Conservation (phyloP, 371 early-diverging fungal genomes). For the Chytridiales sp. region DNA sequence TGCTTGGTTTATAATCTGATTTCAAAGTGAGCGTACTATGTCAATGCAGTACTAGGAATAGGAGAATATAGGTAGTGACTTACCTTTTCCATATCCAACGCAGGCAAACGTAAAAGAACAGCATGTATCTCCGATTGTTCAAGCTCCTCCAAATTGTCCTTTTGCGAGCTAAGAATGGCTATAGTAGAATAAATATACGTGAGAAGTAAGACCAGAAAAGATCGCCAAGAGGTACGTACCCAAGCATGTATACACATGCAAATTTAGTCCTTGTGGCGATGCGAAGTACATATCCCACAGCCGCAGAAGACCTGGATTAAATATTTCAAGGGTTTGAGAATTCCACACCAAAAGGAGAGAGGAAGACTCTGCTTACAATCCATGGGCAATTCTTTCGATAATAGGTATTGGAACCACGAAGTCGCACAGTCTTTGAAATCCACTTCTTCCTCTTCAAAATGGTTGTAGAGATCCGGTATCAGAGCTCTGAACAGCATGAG, state of each 20-base stretch:
- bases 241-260: conserved; percentile 46
- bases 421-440: conserved; percentile 86
- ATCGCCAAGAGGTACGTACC: conserved; percentile 17
- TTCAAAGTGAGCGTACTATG: neutral
- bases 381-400: conserved; percentile 80
- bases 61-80: neutral
- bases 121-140: conserved; percentile 90
- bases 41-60: neutral
- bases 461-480: conserved; percentile 76
- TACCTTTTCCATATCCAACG: conserved; percentile 43
- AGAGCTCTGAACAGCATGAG: conserved; percentile 73
- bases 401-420: conserved; percentile 79
- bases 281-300: conserved; percentile 71
- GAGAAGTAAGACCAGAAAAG: neutral
- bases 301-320: conserved; percentile 52
- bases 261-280: conserved; percentile 18
- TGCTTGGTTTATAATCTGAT: conserved; percentile 28
- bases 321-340: neutral
- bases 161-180: conserved; percentile 65
- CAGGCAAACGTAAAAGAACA: conserved; percentile 74
- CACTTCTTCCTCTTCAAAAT: conserved; percentile 95
- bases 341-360: conserved; percentile 2
- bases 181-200: neutral
- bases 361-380: conserved; percentile 44
- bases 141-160: conserved; percentile 80